Conservation (phyloP, 345 rosid genomes). For the Diplotaxis tenuifolia region DNA sequence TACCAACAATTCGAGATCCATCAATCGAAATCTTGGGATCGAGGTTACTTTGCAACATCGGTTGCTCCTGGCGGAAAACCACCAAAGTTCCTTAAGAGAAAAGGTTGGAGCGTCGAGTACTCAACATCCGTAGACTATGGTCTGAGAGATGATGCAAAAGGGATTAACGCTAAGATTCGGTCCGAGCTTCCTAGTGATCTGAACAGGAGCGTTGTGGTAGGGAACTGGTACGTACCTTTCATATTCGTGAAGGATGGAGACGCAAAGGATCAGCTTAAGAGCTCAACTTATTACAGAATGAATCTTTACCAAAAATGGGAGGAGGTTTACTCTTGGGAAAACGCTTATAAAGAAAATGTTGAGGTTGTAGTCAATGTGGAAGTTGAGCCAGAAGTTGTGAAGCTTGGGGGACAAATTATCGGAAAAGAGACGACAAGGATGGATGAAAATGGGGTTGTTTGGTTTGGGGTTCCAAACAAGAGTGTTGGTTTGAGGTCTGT, state of each 20-base stretch:
- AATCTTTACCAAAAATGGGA: slow-evolving; percentile 64
- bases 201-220: slow-evolving; percentile 38
- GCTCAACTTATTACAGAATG: slow-evolving; percentile 52
- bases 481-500: slow-evolving; percentile 45
- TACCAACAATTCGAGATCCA: slow-evolving; percentile 47
- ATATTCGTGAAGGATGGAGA: slow-evolving; percentile 50
- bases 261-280: slow-evolving; percentile 42
- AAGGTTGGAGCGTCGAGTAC: slow-evolving; percentile 44
- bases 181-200: slow-evolving; percentile 40
- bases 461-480: slow-evolving; percentile 37
- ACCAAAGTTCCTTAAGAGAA: slow-evolving; percentile 47
- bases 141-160: slow-evolving; percentile 54
- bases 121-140: slow-evolving; percentile 31
- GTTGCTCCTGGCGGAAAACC: slow-evolving; percentile 48
- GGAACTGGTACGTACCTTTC: slow-evolving; percentile 74
- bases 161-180: slow-evolving; percentile 43
- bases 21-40: neutral
- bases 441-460: slow-evolving; percentile 41
- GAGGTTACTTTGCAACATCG: slow-evolving; percentile 43
- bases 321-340: slow-evolving; percentile 43
- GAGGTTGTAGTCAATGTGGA: slow-evolving; percentile 35
- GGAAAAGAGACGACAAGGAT: neutral
- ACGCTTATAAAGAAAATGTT: neutral
- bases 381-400: slow-evolving; percentile 41
- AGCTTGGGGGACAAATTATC: slow-evolving; percentile 34